Conservation (phyloP, 768 basidiomycete species). For the Termitomyces sp. region DNA sequence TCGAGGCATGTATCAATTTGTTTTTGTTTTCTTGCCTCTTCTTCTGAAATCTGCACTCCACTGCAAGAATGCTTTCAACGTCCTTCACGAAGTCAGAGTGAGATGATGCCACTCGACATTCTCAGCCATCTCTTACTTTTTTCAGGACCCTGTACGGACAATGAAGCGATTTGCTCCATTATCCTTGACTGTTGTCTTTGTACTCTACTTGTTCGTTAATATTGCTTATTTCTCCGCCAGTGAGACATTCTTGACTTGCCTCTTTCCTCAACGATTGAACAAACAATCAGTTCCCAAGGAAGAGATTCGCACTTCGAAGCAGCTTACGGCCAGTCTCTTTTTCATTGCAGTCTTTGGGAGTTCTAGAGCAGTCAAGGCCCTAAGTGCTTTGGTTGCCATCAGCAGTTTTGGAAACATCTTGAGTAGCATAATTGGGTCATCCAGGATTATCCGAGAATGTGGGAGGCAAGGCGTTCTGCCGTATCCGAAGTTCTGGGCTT, state of each 20-base stretch:
- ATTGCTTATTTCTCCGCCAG: slow-evolving; percentile 33
- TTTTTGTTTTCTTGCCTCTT: too few relatives aligned
- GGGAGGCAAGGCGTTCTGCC: slow-evolving; percentile 50
- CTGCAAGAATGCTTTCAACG: slow-evolving; percentile 36
- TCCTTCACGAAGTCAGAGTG: slow-evolving; percentile 37
- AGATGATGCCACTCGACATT: not conserved
- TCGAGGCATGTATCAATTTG: slow-evolving; percentile 20
- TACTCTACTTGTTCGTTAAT: slow-evolving; percentile 44
- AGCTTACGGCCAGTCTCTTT: slow-evolving; percentile 43
- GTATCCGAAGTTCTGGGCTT: slow-evolving; percentile 43
- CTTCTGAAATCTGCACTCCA: too few relatives aligned
- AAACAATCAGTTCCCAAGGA: slow-evolving; percentile 33
- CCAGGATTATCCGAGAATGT: slow-evolving; percentile 41
- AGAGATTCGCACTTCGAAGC: slow-evolving; percentile 34
- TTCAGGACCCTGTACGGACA: slow-evolving; percentile 36
- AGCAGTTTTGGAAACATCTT: slow-evolving; percentile 36
- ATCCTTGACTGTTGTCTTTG: slow-evolving; percentile 39
- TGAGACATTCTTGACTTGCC: slow-evolving; percentile 6
- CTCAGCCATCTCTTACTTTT: not conserved
- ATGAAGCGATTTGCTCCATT: slow-evolving; percentile 38
- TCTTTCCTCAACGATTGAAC: not conserved
- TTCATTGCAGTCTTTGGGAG: slow-evolving; percentile 45
- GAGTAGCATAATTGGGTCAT: slow-evolving; percentile 20
- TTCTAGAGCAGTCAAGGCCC: slow-evolving; percentile 25
- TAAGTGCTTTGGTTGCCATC: slow-evolving; percentile 32